These are phyloP conservation scores for Russula vinacea DNA, from an alignment of 768 basidiomycete species.

Conservation along the genomic window DNA sequence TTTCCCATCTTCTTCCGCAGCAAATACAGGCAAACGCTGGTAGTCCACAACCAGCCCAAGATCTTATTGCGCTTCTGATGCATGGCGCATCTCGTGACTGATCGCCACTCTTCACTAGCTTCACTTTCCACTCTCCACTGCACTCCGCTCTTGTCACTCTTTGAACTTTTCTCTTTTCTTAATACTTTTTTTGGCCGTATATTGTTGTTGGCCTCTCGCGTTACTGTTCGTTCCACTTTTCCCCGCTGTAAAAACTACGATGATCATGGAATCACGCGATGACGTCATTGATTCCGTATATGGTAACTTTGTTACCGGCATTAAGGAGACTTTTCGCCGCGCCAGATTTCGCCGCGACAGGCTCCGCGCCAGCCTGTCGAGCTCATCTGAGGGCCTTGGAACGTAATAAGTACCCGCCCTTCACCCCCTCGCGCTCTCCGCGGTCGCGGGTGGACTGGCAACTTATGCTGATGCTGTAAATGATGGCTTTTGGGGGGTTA, in stretches of 20 bases:
- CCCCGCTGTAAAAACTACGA: conserved; percentile 20
- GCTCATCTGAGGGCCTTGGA: conserved; percentile 15
- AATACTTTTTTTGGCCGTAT: conserved; percentile 17
- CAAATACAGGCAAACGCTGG: conserved; percentile 55
- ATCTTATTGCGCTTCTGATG: conserved; percentile 83
- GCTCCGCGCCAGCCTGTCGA: conserved; percentile 11
- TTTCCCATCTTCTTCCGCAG: conserved; percentile 49
- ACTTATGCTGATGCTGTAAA: conserved; percentile 15
- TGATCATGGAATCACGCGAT: conserved; percentile 14
- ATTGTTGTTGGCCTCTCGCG: conserved; percentile 20
- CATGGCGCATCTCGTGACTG: conserved; percentile 65
- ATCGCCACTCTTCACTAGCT: conserved; percentile 30
- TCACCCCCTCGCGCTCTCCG: conserved; percentile 12
- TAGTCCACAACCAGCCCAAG: conserved; percentile 58
- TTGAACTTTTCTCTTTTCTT: background rate
- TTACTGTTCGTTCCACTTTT: conserved; percentile 8
- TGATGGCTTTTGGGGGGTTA: background rate
- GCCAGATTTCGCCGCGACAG: too few relatives aligned
- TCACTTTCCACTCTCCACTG: background rate
- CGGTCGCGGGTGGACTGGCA: conserved; percentile 3
- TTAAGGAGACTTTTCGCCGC: conserved; percentile 23
- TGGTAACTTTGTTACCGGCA: conserved; percentile 17
- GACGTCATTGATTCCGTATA: conserved; percentile 26
- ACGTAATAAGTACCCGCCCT: conserved; percentile 9
- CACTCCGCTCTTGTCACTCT: conserved; percentile 10